A percentile compares a stretch with the other conserved stretches of the same genome.
These are phyloP conservation scores for Epichloe sylvatica DNA, from an alignment of 2,329 filamentous ascomycete species.

Conservation along the genomic window DNA sequence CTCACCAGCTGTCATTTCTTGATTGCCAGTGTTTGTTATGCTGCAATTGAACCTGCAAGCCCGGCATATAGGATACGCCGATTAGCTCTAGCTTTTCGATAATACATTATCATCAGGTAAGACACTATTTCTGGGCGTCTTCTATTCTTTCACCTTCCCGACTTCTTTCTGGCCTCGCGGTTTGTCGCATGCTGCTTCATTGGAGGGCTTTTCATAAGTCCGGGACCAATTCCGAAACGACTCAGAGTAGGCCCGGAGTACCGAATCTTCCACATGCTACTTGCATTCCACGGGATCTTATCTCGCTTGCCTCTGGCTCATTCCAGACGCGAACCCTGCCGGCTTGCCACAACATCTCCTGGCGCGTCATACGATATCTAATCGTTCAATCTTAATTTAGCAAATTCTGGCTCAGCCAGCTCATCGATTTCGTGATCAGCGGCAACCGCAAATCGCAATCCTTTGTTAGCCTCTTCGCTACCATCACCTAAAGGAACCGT, in stretches of 20 bases:
- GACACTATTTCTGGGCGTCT: not conserved
- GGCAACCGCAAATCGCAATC: not conserved
- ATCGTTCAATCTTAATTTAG: conserved; percentile 3
- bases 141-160: not conserved
- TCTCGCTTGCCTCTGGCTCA: conserved; percentile 7
- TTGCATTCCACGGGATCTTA: conserved; percentile 8
- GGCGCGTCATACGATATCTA: conserved; percentile 5
- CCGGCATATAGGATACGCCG: not conserved
- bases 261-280: not conserved
- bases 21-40: not conserved
- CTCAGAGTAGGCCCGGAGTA: not conserved
- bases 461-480: not conserved
- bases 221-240: not conserved
- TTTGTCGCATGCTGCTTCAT: not conserved
- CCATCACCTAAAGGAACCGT: not conserved
- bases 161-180: not conserved
- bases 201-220: not conserved
- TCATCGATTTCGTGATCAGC: not conserved
- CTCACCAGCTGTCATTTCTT: not conserved
- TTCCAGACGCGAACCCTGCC: conserved; percentile 11
- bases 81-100: not conserved
- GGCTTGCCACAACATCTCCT: conserved; percentile 10
- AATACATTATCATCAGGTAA: conserved; percentile 2
- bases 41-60: not conserved
- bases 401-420: conserved; percentile 1